phyloP scores from a whole-genome alignment of 441 rosid genomes.

The Populus hybrid region DNA sequence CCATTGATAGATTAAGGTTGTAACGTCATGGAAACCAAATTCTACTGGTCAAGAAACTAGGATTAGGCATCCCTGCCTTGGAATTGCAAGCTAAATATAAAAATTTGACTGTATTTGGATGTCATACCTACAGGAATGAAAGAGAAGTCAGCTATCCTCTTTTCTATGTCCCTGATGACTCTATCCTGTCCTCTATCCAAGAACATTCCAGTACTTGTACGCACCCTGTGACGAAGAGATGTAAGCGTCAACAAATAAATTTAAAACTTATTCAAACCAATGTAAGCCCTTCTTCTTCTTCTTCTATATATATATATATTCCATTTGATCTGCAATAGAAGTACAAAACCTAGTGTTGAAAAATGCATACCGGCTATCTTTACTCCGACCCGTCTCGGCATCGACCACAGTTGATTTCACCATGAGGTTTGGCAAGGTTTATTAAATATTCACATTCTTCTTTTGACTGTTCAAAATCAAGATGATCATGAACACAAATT shows the following conservation, averaged over 20 bases:
- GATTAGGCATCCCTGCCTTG: neutral
- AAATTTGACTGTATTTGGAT: neutral
- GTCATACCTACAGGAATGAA: slow-evolving; percentile 70
- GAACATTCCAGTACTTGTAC: slow-evolving; percentile 91
- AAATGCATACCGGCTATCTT: slow-evolving; percentile 67
- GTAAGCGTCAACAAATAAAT: neutral
- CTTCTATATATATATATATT: neutral
- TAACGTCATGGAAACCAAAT: neutral
- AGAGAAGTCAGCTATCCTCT: slow-evolving; percentile 84
- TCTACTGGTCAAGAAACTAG: neutral
- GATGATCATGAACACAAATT: neutral
- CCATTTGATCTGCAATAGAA: neutral
- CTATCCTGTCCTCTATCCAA: slow-evolving; percentile 70
- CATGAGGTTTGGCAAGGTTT: slow-evolving; percentile 73
- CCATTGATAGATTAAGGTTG: neutral
- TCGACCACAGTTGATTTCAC: slow-evolving; percentile 82
- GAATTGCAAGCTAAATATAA: neutral
- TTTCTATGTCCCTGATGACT: slow-evolving; percentile 59
- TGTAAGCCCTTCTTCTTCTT: neutral
- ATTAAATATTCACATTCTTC: slow-evolving; percentile 79
- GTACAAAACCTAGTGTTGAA: neutral
- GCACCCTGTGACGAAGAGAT: slow-evolving; percentile 47
- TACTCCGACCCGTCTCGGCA: slow-evolving; percentile 69
- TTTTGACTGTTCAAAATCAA: slow-evolving; percentile 48
- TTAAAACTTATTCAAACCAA: neutral